Conservation (phyloP, 2,329 filamentous ascomycete genomes). For the Alternaria angustiovoidea region DNA sequence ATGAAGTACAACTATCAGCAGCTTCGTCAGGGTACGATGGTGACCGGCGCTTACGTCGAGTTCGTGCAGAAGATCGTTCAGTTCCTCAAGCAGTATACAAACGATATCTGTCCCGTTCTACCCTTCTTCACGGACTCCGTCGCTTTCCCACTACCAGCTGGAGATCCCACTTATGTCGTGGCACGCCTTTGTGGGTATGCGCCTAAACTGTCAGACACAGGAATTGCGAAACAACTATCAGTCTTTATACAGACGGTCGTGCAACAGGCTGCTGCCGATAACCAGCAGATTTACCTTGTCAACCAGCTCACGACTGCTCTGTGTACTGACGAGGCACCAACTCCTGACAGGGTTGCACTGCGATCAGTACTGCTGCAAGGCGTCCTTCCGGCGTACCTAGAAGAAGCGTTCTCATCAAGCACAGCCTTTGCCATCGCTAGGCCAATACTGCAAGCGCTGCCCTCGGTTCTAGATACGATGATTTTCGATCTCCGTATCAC, state of each 20-base stretch:
- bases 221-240: slow-evolving; percentile 62
- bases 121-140: slow-evolving; percentile 68
- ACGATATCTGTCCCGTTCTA: slow-evolving; percentile 65
- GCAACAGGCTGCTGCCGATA: slow-evolving; percentile 65
- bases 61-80: slow-evolving; percentile 69
- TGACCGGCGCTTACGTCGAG: slow-evolving; percentile 64
- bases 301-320: slow-evolving; percentile 63
- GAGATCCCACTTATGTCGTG: slow-evolving; percentile 69
- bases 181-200: slow-evolving; percentile 67
- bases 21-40: slow-evolving; percentile 50
- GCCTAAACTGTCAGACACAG: slow-evolving; percentile 59
- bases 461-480: slow-evolving; percentile 54
- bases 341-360: slow-evolving; percentile 55
- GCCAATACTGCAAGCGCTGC: slow-evolving; percentile 61
- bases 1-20: slow-evolving; percentile 70
- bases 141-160: slow-evolving; percentile 66
- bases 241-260: slow-evolving; percentile 68
- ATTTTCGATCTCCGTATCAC: slow-evolving; percentile 57
- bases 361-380: slow-evolving; percentile 61
- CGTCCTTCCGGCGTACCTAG: slow-evolving; percentile 66
- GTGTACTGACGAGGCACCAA: slow-evolving; percentile 54
- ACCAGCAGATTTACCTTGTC: slow-evolving; percentile 65
- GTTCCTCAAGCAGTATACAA: slow-evolving; percentile 67
- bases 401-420: slow-evolving; percentile 55
- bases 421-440: slow-evolving; percentile 61